A percentile compares a stretch with the other conserved stretches of the same genome.
phyloP scores from a whole-genome alignment of 2,329 filamentous ascomycete genomes.

The Gyromitra esculenta region DNA sequence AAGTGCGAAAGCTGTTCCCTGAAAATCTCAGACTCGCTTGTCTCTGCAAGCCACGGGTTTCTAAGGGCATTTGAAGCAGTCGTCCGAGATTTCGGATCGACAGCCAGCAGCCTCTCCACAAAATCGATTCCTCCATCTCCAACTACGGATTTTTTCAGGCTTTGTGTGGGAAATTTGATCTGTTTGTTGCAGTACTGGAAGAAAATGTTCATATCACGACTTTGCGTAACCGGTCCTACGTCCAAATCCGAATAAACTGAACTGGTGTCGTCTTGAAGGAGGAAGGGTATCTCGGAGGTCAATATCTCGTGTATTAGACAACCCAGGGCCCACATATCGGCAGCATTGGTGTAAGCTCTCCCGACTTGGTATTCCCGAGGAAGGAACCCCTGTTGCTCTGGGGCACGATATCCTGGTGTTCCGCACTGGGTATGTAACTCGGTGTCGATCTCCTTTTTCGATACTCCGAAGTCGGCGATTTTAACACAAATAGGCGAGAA shows the following conservation, averaged over 20 bases:
- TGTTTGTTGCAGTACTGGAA: background rate
- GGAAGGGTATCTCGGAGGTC: slow-evolving; percentile 13
- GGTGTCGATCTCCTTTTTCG: slow-evolving; percentile 2
- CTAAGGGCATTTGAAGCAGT: background rate
- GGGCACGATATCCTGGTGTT: background rate
- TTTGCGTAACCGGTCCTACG: background rate
- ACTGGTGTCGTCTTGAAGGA: background rate
- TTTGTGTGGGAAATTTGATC: background rate
- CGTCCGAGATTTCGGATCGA: background rate
- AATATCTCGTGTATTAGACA: slow-evolving; percentile 9
- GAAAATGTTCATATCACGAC: background rate
- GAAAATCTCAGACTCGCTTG: background rate
- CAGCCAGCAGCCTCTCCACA: background rate
- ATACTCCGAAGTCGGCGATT: slow-evolving; percentile 18
- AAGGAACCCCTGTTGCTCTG: background rate
- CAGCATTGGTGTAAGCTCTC: background rate
- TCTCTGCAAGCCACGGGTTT: slow-evolving; percentile 1
- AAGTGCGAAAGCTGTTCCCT: background rate
- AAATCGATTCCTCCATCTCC: background rate
- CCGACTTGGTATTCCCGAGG: background rate
- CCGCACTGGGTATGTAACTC: slow-evolving; percentile 10
- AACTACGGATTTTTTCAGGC: background rate
- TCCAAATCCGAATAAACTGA: background rate
- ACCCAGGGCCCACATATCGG: slow-evolving; percentile 21
- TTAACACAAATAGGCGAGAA: slow-evolving; percentile 10